Evolutionary conservation across 768 basidiomycete genomes (phyloP).

Genomic region (Cyclocybe aegerita): DNA sequence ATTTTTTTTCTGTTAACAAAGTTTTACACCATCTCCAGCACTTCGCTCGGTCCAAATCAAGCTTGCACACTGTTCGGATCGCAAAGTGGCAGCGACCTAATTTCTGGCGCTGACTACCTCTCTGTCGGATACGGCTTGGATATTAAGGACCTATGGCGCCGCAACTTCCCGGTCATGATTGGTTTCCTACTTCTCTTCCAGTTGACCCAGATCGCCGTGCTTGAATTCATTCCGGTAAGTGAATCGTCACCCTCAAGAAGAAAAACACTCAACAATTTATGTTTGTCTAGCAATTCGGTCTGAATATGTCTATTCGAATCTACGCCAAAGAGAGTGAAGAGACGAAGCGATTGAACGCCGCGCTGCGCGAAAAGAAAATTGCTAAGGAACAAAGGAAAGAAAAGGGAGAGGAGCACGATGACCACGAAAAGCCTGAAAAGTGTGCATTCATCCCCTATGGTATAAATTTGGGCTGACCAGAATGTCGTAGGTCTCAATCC

Average conservation of each 20-base stretch:
- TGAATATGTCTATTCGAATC: slow-evolving; percentile 49
- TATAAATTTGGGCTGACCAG: no score
- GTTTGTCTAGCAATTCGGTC: slow-evolving; percentile 45
- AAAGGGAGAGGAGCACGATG: slow-evolving; percentile 19
- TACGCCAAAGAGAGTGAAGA: slow-evolving; percentile 60
- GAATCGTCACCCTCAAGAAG: not conserved
- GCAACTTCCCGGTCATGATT: slow-evolving; percentile 68
- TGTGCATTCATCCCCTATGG: no score
- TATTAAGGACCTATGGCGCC: slow-evolving; percentile 57
- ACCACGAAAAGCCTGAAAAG: not conserved
- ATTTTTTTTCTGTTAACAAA: not conserved
- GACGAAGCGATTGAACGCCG: slow-evolving; percentile 51
- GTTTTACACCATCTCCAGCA: slow-evolving; percentile 26
- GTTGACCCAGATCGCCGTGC: slow-evolving; percentile 60
- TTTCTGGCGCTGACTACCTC: slow-evolving; percentile 66
- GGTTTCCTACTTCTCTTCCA: slow-evolving; percentile 73
- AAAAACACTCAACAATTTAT: slow-evolving; percentile 8
- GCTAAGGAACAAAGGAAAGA: slow-evolving; percentile 21
- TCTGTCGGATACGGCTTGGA: slow-evolving; percentile 49
- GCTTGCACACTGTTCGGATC: slow-evolving; percentile 78
- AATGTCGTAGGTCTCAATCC: slow-evolving; percentile 1
- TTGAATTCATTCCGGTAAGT: slow-evolving; percentile 65
- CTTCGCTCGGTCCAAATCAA: slow-evolving; percentile 62
- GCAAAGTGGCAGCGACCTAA: slow-evolving; percentile 47
- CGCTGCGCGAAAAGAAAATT: slow-evolving; percentile 51